phyloP scores from a whole-genome alignment of 768 basidiomycete genomes.

The Termitomyces eurrhizus region DNA sequence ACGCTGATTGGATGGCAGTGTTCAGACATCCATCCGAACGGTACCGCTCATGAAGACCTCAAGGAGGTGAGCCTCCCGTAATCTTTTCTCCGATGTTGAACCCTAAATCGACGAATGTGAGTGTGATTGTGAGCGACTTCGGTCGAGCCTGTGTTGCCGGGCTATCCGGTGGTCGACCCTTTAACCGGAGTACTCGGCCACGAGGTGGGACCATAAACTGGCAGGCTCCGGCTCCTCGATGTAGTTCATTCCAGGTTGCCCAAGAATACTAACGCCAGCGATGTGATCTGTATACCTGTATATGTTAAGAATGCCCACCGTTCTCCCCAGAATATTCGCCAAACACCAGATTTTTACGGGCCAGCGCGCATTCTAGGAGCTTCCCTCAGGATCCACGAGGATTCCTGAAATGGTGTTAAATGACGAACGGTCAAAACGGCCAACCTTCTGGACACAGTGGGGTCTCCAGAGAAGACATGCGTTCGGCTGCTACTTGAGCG shows the following conservation, averaged over 20 bases:
- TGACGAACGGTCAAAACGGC: neutral
- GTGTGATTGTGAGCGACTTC: neutral
- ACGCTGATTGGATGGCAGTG: neutral
- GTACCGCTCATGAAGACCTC: neutral
- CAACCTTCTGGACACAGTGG: neutral
- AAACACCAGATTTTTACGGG: neutral
- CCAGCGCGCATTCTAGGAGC: neutral
- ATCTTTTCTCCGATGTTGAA: neutral
- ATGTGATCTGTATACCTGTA: neutral
- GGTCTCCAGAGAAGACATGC: neutral
- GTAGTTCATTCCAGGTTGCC: neutral
- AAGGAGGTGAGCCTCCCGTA: neutral
- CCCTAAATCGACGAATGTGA: neutral
- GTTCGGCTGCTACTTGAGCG: neutral
- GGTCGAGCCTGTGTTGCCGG: neutral
- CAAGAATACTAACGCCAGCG: neutral
- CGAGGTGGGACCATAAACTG: neutral
- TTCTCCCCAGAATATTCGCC: neutral
- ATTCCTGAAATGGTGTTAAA: neutral
- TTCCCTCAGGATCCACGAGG: neutral
- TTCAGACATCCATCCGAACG: neutral
- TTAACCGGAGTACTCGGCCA: neutral
- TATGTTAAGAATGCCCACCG: neutral
- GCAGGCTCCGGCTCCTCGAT: neutral
- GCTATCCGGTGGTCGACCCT: neutral